Percentiles rank a stretch among this genome's conserved stretches.
These are phyloP conservation scores for Nothopassalora personata DNA, from an alignment of 2,329 filamentous ascomycete species.

Conservation along the genomic window DNA sequence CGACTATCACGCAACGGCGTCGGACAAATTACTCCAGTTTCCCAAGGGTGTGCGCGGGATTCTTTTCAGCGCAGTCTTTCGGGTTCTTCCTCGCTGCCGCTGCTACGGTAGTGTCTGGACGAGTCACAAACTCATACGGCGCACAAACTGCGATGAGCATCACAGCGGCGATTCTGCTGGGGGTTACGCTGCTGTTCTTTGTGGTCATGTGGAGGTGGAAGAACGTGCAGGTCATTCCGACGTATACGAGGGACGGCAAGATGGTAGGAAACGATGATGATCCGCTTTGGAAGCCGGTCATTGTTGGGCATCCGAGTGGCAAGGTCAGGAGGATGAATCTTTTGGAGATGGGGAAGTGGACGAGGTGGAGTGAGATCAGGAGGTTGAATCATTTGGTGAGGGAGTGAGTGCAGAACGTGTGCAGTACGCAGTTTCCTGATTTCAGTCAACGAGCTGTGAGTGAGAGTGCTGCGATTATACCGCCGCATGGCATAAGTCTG, in stretches of 20 bases:
- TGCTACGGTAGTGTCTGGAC: slow-evolving; percentile 64
- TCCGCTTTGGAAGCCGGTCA: slow-evolving; percentile 61
- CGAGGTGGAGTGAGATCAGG: slow-evolving; percentile 66
- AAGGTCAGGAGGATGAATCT: slow-evolving; percentile 65
- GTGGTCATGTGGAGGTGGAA: slow-evolving; percentile 60
- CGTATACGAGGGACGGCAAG: slow-evolving; percentile 35
- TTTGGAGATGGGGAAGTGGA: slow-evolving; percentile 63
- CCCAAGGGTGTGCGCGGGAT: slow-evolving; percentile 65
- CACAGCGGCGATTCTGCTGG: slow-evolving; percentile 61
- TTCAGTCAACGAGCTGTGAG: no score
- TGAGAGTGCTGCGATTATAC: no score
- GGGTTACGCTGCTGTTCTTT: slow-evolving; percentile 60
- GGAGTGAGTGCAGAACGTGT: background rate
- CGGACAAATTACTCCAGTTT: slow-evolving; percentile 71
- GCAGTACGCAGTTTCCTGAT: no score
- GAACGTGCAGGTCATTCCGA: slow-evolving; percentile 63
- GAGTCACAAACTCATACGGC: slow-evolving; percentile 59
- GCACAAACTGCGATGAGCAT: slow-evolving; percentile 64
- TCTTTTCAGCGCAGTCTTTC: slow-evolving; percentile 64
- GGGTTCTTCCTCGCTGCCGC: slow-evolving; percentile 65
- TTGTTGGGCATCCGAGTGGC: slow-evolving; percentile 66
- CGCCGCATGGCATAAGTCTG: no score
- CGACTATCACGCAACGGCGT: slow-evolving; percentile 40
- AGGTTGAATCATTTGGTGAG: slow-evolving; percentile 40
- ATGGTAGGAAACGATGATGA: slow-evolving; percentile 47